phyloP scores from a whole-genome alignment of 2,329 filamentous ascomycete species.

The Colletotrichum nymphaeae region DNA sequence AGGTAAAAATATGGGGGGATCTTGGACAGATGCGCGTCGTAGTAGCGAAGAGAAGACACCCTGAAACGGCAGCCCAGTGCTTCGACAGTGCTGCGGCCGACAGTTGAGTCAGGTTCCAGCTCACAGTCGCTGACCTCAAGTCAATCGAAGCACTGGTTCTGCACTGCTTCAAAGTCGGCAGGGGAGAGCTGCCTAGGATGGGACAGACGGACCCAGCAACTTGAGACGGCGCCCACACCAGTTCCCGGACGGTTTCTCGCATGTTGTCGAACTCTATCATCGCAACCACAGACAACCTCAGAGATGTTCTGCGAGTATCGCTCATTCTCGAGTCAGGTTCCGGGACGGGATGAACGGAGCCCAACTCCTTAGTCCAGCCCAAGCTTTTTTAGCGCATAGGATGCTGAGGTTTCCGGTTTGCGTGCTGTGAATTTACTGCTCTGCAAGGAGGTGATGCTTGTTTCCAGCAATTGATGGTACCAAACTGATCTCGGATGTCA shows the following conservation, averaged over 20 bases:
- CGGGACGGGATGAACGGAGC: background rate
- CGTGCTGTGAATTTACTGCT: background rate
- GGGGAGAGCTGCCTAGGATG: conserved; percentile 19
- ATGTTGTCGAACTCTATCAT: background rate
- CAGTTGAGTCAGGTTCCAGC: conserved; percentile 12
- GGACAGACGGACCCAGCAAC: conserved; percentile 26
- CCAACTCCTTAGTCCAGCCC: background rate
- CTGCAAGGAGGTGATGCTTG: background rate
- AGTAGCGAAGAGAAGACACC: background rate
- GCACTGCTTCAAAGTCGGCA: conserved; percentile 19
- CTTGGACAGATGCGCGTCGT: background rate
- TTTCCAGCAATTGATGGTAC: too few relatives aligned
- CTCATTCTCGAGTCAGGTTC: conserved; percentile 13
- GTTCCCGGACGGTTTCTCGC: background rate
- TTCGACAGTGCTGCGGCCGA: background rate
- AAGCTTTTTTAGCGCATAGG: conserved; percentile 1
- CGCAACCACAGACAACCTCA: background rate
- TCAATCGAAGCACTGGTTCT: background rate
- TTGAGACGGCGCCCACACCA: conserved; percentile 12
- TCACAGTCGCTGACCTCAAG: background rate
- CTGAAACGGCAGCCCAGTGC: conserved; percentile 15
- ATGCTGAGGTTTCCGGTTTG: background rate
- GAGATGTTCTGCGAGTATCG: background rate
- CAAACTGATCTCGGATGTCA: background rate
- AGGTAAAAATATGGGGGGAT: conserved; percentile 24